Percentiles rank a stretch among this genome's conserved stretches.
phyloP scores from a whole-genome alignment of 441 rosid genomes.

The Jatropha podagrica region DNA sequence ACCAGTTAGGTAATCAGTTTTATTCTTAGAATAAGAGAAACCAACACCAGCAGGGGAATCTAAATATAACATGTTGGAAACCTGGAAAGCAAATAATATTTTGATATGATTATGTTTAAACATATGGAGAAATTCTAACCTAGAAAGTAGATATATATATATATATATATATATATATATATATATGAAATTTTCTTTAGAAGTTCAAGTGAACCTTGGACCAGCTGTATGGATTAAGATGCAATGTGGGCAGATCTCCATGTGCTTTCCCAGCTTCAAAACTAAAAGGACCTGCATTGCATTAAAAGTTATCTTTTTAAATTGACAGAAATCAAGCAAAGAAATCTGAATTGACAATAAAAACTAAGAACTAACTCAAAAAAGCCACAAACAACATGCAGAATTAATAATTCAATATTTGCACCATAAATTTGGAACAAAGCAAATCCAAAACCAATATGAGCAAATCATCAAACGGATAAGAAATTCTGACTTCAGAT shows the following conservation, averaged over 20 bases:
- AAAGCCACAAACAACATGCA: not conserved
- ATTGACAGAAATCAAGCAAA: not conserved
- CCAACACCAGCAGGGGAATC: conserved; percentile 93
- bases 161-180: too few relatives aligned
- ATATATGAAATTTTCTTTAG: not conserved
- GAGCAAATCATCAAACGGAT: not conserved
- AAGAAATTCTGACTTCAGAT: too few relatives aligned
- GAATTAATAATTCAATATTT: not conserved
- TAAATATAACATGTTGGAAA: conserved; percentile 69
- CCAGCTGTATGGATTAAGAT: conserved; percentile 80
- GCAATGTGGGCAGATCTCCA: conserved; percentile 43
- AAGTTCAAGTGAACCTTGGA: conserved; percentile 58
- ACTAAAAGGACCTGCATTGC: conserved; percentile 75
- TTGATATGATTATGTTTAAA: not conserved
- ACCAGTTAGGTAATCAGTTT: conserved; percentile 56
- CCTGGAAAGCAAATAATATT: conserved; percentile 41
- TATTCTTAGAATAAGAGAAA: conserved; percentile 62
- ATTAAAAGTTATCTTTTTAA: not conserved
- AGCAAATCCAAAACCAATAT: not conserved
- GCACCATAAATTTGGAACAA: not conserved
- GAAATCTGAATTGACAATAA: not conserved
- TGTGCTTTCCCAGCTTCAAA: conserved; percentile 47
- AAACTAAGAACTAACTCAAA: not conserved
- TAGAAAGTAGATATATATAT: too few relatives aligned
- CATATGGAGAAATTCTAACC: not conserved